Evolutionary conservation across 352 stramenopile genomes (phyloP).

Genomic region (Phytophthora tubulina): DNA sequence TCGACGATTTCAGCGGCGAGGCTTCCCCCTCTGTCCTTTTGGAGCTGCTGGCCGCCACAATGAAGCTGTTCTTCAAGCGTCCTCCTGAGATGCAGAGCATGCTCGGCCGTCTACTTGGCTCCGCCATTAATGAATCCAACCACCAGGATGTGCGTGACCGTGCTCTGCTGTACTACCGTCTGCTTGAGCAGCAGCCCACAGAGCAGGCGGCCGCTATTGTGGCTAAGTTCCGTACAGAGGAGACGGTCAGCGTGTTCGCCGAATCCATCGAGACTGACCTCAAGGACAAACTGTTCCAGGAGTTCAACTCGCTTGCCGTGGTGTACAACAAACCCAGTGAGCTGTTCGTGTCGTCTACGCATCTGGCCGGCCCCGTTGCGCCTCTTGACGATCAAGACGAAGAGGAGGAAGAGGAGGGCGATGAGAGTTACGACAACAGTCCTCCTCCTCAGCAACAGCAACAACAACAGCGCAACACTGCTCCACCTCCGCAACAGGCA

Average conservation of each 20-base stretch:
- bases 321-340: constrained; percentile 97
- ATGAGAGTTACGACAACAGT: constrained; percentile 38
- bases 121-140: constrained; percentile 95
- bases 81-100: constrained; percentile 98
- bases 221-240: constrained; percentile 72
- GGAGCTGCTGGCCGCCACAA: constrained; percentile 94
- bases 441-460: constrained; percentile 48
- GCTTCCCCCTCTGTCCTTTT: constrained; percentile 91
- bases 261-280: constrained; percentile 89
- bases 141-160: constrained; percentile 97
- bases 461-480: constrained; percentile 52
- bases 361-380: constrained; percentile 47
- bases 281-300: constrained; percentile 91
- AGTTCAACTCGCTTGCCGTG: constrained; percentile 99
- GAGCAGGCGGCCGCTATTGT: constrained; percentile 93
- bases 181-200: constrained; percentile 93
- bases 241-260: constrained; percentile 88
- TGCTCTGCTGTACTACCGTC: constrained; percentile 97
- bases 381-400: constrained; percentile 59
- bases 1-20: constrained; percentile 94
- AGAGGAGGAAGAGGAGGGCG: constrained; percentile 55
- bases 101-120: constrained; percentile 95
- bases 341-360: constrained; percentile 94
- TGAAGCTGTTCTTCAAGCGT: constrained; percentile 99
- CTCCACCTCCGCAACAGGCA: constrained; percentile 29